These are phyloP conservation scores for Leccinum colubrinum DNA, from an alignment of 1,284 basidiomycete genomes.

Conservation along the genomic window DNA sequence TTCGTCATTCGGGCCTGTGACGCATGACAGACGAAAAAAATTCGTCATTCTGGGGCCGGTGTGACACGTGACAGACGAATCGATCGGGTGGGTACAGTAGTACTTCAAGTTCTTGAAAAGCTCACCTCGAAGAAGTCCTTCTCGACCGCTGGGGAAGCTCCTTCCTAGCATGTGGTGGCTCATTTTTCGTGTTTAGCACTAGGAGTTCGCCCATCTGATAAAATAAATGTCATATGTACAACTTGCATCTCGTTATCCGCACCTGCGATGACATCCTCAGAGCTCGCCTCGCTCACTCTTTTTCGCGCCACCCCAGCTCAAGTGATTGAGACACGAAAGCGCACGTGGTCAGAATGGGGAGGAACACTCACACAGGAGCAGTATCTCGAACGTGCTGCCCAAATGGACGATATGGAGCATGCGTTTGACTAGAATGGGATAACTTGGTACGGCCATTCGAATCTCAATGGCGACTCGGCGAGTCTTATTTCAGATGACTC, in stretches of 20 bases:
- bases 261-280: conserved; percentile 6
- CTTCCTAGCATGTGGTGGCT: conserved; percentile 83
- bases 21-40: no score
- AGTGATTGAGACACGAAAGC: conserved; percentile 30
- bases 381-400: conserved; percentile 34
- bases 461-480: background rate
- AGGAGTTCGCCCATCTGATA: conserved; percentile 29
- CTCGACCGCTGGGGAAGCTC: conserved; percentile 88
- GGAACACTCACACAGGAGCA: conserved; percentile 34
- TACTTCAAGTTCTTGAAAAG: background rate
- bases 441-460: conserved; percentile 33
- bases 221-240: conserved; percentile 1
- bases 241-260: background rate
- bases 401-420: conserved; percentile 38
- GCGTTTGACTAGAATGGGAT: conserved; percentile 34
- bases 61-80: no score
- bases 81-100: conserved; percentile 1
- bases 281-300: conserved; percentile 20
- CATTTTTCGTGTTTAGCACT: conserved; percentile 89
- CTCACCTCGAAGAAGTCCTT: conserved; percentile 83
- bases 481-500: background rate
- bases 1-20: no score
- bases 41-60: no score
- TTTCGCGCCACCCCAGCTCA: conserved; percentile 23
- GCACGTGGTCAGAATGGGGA: conserved; percentile 37